These are phyloP conservation scores for Amaranthus hypochondriacus DNA, from an alignment of 148 eudicot genomes.

Conservation along the genomic window DNA sequence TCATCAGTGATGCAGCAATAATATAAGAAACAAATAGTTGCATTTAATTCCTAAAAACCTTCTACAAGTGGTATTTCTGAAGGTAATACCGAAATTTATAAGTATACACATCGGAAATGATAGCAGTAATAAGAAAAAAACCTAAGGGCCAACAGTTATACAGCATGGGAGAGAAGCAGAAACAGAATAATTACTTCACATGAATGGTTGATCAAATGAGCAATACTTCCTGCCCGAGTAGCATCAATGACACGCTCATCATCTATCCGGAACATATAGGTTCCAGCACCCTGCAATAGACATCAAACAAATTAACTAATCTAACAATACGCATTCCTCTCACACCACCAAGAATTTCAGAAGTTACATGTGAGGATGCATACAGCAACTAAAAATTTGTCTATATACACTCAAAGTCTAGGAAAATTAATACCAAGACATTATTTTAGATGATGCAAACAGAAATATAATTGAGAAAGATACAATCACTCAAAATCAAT, in stretches of 20 bases:
- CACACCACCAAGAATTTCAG: too few species aligned
- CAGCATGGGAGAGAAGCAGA: constrained; percentile 2
- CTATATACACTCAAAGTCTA: constrained; percentile 1
- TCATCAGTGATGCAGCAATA: background rate
- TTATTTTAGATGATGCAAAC: background rate
- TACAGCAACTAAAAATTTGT: background rate
- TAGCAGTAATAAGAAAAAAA: background rate
- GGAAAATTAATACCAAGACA: background rate
- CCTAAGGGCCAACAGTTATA: background rate
- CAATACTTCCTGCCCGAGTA: constrained; percentile 95
- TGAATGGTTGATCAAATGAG: constrained; percentile 95
- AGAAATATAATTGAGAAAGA: background rate
- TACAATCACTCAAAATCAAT: background rate
- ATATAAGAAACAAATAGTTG: background rate
- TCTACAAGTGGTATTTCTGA: background rate
- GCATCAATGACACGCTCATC: constrained; percentile 97
- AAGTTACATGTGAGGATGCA: too few species aligned
- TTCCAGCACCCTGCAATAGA: constrained; percentile 90
- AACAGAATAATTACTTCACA: constrained; percentile 62
- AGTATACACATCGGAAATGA: background rate
- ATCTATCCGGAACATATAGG: constrained; percentile 93
- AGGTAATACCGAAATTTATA: background rate
- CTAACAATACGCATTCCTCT: background rate
- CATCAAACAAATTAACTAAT: constrained; percentile 1
- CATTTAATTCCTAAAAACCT: background rate